Evolutionary conservation across 129 eudicot genomes (phyloP), one percentile per base, ranked within the genome.

Genomic region (Apium graveolens): DNA sequence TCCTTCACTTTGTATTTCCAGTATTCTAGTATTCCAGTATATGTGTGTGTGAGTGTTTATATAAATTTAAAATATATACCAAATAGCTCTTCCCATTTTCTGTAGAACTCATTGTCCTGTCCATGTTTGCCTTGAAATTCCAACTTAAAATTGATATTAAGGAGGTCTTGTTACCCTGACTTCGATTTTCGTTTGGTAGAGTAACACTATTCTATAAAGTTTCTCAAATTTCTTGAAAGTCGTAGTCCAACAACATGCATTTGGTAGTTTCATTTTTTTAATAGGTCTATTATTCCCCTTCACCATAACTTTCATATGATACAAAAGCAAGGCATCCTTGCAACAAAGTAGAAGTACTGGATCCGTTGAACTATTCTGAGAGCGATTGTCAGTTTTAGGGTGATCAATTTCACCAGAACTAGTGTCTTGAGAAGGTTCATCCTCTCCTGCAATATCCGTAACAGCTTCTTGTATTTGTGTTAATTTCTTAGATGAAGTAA

Each of bases 101-200:
- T 5, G 89, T 87, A 75, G 89, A 87, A 81, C 89, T 84, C 83
- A 91, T 82, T 68, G 84, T 85, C 82, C 85, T 93, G 53, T 88
- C 88, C 96, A 94, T 87, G 85, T 88, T 90, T 45, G 93, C 86
- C 85, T 90, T 94, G 79, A 88, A 84, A 75, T 86, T 94, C 97
- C 97, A 94, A 85, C 98, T 90, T 81, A 90, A 86, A 45, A 83
- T 73, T 66, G 93, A 83, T 88, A 77, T 80, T 76, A 94, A 81
- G 57, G 98, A 87, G 83, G 84, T 78, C 66, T 78, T 89, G 34
- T 83, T 80, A 91, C 91, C 98, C 98, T 88, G 87, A 94, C 80
- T 82, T 94, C 98, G n/a, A 94, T 45, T 32, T 73, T 90, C 77
- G 98, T 86, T 51, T 90, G 86, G 75, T 86, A 94, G 69, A 88